Percentiles rank a stretch among this genome's conserved stretches.
Evolutionary conservation across 139 green algal species (phyloP).

Genomic region (Coelastrella sp.): DNA sequence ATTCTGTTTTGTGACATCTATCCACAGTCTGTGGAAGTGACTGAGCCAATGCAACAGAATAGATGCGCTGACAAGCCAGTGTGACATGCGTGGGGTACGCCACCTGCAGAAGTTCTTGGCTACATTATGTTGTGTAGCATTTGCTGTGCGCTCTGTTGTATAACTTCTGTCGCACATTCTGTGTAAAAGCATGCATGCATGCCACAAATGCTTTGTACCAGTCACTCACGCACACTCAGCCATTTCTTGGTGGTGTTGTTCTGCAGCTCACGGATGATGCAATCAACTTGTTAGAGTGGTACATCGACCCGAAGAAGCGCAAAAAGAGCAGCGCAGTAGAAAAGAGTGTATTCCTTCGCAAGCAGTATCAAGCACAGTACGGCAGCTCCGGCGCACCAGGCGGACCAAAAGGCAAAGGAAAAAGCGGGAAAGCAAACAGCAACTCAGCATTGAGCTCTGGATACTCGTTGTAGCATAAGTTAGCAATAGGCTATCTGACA

Average conservation of each 20-base stretch:
- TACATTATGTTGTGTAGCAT: neutral
- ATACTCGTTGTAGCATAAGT: slow-evolving; percentile 6
- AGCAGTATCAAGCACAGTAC: slow-evolving; percentile 42
- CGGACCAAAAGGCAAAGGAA: neutral
- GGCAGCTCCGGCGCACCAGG: neutral
- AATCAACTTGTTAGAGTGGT: slow-evolving; percentile 44
- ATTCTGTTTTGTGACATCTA: too few relatives aligned
- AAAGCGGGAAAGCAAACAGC: slow-evolving; percentile 33
- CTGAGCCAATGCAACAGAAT: too few relatives aligned
- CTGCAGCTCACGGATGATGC: slow-evolving; percentile 26
- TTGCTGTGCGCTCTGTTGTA: neutral
- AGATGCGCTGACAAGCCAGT: too few relatives aligned
- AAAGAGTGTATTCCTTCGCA: slow-evolving; percentile 22
- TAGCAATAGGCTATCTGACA: neutral
- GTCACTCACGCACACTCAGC: neutral
- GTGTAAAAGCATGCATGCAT: too few relatives aligned
- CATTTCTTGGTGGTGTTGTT: neutral
- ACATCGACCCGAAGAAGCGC: slow-evolving; percentile 42
- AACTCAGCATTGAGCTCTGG: slow-evolving; percentile 34
- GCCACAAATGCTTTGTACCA: neutral
- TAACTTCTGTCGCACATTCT: too few relatives aligned
- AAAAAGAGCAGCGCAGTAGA: slow-evolving; percentile 40
- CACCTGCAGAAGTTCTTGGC: neutral
- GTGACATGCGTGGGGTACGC: too few relatives aligned
- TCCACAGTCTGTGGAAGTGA: too few relatives aligned